Evolutionary conservation across 441 rosid species (phyloP), one percentile per base, ranked within the genome.

Genomic region (Croton laevigatus): DNA sequence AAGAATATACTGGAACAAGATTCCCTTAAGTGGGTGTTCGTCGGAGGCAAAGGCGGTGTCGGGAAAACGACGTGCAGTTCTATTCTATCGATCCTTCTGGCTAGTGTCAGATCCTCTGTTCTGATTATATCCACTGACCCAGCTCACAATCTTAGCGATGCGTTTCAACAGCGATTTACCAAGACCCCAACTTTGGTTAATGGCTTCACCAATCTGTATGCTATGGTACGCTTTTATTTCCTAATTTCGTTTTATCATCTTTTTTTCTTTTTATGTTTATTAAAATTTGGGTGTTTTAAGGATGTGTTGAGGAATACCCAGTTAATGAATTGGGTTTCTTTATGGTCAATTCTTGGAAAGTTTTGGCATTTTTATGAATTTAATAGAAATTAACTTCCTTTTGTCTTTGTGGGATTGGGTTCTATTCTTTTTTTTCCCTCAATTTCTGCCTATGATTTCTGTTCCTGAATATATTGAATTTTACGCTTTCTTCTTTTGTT

Each of bases 51-150:
- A 79, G 99, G 99, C 60, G 99, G 99, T 40, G 98, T 95, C 0
- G 98, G 99, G 48, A 95, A 95, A 83, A 96, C 99, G 53, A 93
- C 97, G 7, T 91, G 99, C 82, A 96, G 99, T 79, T 96, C 98
- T 3, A 89, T 93, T 62, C 77, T 96, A 34, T 81, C 99, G 51
- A 88, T 91, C 75, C 87, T 91, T 54, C 77, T 96, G 61, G 87
- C 98, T 45, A 67, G 72, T 71, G 93, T 93, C 72, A 87, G 99
- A 76, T 73, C 97, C 70, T 91, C 99, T 54, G 99, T 95, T 45
- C 80, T 96, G 80, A 93, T 96, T 82, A 96, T 96, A 71, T 96
- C 99, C 77, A 96, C 99, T 51, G 99, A 96, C 73, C 99, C 99
- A 1, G 99, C 99, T 80, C 99, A 96, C 84, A 96, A 96, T 81